Conservation (phyloP, 73 alveolate genomes). For the Tetrahymena borealis region DNA sequence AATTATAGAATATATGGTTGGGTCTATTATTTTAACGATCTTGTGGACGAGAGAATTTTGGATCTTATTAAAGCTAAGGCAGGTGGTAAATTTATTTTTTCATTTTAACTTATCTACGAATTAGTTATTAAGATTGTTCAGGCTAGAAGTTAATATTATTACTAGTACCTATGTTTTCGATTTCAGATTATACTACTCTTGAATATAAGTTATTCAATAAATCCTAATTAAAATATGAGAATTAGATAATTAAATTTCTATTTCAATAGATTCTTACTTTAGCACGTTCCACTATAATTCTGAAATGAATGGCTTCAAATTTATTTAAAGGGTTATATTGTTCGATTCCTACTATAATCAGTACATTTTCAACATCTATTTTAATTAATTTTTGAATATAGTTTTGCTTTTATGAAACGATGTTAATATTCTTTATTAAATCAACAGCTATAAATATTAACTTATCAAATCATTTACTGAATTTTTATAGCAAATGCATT, state of each 20-base stretch:
- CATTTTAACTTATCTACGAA: background rate
- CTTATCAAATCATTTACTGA: conserved; percentile 3
- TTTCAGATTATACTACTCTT: conserved; percentile 25
- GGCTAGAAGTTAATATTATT: background rate
- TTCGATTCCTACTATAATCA: conserved; percentile 23
- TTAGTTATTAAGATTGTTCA: background rate
- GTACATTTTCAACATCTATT: conserved; percentile 41
- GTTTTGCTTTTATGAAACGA: background rate
- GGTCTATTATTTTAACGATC: conserved; percentile 29
- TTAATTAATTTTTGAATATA: background rate
- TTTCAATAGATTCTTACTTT: background rate
- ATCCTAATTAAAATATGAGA: background rate
- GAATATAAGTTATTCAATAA: conserved; percentile 24
- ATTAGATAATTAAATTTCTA: background rate
- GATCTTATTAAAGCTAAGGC: conserved; percentile 1
- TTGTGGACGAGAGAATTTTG: conserved; percentile 27
- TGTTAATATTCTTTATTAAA: background rate
- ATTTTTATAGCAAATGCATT: conserved; percentile 33
- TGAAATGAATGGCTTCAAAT: conserved; percentile 37
- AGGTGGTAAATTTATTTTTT: background rate
- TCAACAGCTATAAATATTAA: background rate
- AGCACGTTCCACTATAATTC: conserved; percentile 40
- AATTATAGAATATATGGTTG: conserved; percentile 15
- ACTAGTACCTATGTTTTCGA: conserved; percentile 6
- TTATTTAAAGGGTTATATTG: conserved; percentile 31